Conservation (phyloP, 169 alveolate genomes). For the Cryptosporidium xiaoi region DNA sequence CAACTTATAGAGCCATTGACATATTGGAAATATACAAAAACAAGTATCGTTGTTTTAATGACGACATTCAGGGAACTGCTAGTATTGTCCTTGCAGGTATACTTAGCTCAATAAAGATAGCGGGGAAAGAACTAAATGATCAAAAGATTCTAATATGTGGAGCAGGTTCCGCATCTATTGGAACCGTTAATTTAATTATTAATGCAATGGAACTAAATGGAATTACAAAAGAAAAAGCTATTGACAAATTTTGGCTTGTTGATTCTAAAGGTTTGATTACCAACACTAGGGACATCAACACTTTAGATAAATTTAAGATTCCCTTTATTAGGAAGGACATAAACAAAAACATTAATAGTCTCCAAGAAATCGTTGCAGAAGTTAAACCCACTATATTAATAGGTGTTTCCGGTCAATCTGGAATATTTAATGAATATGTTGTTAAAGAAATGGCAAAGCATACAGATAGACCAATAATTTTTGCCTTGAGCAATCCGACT, state of each 20-base stretch:
- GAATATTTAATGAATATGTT: conserved; percentile 70
- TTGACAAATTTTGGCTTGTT: conserved; percentile 75
- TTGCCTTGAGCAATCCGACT: conserved; percentile 80
- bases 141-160: conserved; percentile 80
- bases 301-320: conserved; percentile 68
- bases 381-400: conserved; percentile 76
- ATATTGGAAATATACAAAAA: conserved; percentile 72
- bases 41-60: conserved; percentile 79
- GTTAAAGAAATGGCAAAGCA: conserved; percentile 41
- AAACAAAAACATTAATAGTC: conserved; percentile 29
- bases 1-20: conserved; percentile 76
- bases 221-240: conserved; percentile 19
- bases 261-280: conserved; percentile 80
- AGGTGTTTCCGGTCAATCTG: conserved; percentile 77
- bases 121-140: conserved; percentile 58
- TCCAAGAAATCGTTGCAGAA: conserved; percentile 57
- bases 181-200: conserved; percentile 72
- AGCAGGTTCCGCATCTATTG: conserved; percentile 82
- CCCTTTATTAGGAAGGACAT: conserved; percentile 72
- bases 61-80: conserved; percentile 83
- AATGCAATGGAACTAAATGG: conserved; percentile 74
- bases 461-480: conserved; percentile 75
- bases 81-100: conserved; percentile 80
- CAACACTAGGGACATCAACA: conserved; percentile 35
- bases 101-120: conserved; percentile 64